These are phyloP conservation scores for Russula emetica DNA, from an alignment of 768 basidiomycete genomes.

Conservation along the genomic window DNA sequence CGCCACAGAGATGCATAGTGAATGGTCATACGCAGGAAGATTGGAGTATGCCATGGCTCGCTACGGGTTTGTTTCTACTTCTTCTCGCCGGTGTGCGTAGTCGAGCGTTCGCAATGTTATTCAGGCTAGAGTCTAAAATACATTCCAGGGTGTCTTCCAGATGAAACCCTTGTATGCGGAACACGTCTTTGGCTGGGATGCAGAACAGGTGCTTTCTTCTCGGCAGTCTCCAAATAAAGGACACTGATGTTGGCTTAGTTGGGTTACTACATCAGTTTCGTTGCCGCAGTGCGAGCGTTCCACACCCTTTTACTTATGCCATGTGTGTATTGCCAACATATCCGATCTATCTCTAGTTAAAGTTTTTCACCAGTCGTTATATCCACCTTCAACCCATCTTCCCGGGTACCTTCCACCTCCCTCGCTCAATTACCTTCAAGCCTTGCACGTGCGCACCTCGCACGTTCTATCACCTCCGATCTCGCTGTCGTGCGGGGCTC, in stretches of 20 bases:
- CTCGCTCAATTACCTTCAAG: conserved; percentile 30
- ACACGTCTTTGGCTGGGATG: conserved; percentile 65
- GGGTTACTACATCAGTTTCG: conserved; percentile 69
- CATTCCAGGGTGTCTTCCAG: conserved; percentile 56
- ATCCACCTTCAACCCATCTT: conserved; percentile 51
- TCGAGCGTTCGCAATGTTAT: no score
- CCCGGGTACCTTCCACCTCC: conserved; percentile 19
- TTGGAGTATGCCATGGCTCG: no score
- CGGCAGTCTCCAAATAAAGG: neutral
- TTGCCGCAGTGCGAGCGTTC: conserved; percentile 60
- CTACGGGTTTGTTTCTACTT: no score
- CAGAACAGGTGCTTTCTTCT: conserved; percentile 44
- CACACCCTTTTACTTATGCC: conserved; percentile 69
- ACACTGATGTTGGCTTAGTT: conserved; percentile 38
- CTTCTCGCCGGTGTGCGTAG: no score
- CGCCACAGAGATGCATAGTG: no score
- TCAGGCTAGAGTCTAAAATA: no score
- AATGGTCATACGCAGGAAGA: no score
- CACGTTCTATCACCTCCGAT: conserved; percentile 64
- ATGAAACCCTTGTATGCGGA: conserved; percentile 77
- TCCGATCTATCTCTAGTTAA: conserved; percentile 27
- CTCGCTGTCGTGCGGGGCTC: conserved; percentile 58
- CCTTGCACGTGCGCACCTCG: conserved; percentile 48
- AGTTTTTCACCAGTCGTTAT: conserved; percentile 53
- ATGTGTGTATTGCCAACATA: conserved; percentile 40